These are phyloP conservation scores for Hylodesmum podocarpum DNA, from an alignment of 306 rosid species.

Conservation along the genomic window DNA sequence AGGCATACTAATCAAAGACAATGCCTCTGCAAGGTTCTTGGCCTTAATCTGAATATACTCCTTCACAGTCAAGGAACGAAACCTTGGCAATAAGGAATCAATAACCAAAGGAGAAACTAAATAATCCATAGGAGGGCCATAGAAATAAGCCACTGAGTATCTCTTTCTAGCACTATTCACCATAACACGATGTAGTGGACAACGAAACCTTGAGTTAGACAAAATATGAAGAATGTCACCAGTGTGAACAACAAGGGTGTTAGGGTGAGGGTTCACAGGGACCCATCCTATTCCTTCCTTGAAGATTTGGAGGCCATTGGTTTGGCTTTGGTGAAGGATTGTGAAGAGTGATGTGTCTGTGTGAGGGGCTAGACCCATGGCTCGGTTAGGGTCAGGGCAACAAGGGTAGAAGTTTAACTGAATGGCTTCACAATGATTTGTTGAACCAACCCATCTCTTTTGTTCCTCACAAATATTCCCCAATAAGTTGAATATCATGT, in stretches of 20 bases:
- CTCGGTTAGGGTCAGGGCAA: slow-evolving; percentile 66
- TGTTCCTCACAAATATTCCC: slow-evolving; percentile 32
- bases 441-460: slow-evolving; percentile 43
- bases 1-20: slow-evolving; percentile 36
- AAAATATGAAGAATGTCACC: slow-evolving; percentile 68
- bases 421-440: slow-evolving; percentile 27
- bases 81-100: slow-evolving; percentile 26
- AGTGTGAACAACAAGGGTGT: slow-evolving; percentile 48
- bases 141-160: slow-evolving; percentile 59
- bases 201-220: slow-evolving; percentile 51
- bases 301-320: slow-evolving; percentile 60
- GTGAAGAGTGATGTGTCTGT: slow-evolving; percentile 79
- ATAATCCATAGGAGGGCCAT: slow-evolving; percentile 51
- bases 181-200: slow-evolving; percentile 57
- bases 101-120: slow-evolving; percentile 41
- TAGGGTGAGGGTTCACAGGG: slow-evolving; percentile 41
- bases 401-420: slow-evolving; percentile 70
- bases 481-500: slow-evolving; percentile 35
- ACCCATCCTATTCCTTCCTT: slow-evolving; percentile 59
- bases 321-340: slow-evolving; percentile 55
- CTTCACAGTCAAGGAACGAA: slow-evolving; percentile 48
- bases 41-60: slow-evolving; percentile 53
- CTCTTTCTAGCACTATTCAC: slow-evolving; percentile 43
- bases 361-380: slow-evolving; percentile 77
- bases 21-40: slow-evolving; percentile 40